Percentiles rank a stretch among this genome's conserved stretches.
These are phyloP conservation scores for Kluyveromyces wickerhamii DNA, from an alignment of 805 yeast genomes.

Conservation along the genomic window DNA sequence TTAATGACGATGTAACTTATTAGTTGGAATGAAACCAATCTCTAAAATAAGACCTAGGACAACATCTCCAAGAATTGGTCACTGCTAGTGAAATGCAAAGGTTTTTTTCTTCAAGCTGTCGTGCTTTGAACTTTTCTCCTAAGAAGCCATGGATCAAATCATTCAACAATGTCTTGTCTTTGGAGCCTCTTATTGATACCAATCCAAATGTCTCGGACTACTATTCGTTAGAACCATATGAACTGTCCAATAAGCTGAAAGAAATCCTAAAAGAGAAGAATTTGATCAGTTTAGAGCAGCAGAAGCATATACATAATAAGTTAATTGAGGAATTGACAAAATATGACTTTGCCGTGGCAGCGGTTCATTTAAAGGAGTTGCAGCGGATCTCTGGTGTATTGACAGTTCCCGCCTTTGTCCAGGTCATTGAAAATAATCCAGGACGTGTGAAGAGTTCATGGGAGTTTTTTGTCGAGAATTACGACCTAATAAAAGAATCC, in stretches of 20 bases:
- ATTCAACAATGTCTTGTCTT: slow-evolving; percentile 1
- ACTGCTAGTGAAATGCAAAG: too few species aligned
- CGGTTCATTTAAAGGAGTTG: slow-evolving; percentile 24
- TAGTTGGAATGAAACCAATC: too few species aligned
- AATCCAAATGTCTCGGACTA: background rate
- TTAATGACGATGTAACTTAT: too few species aligned
- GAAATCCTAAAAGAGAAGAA: slow-evolving; percentile 8
- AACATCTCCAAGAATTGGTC: too few species aligned
- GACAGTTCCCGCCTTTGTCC: slow-evolving; percentile 19
- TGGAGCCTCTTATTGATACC: background rate
- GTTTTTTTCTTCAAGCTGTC: too few species aligned
- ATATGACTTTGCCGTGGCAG: slow-evolving; percentile 28
- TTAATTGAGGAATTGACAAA: slow-evolving; percentile 24
- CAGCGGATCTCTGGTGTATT: slow-evolving; percentile 16
- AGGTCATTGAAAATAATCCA: slow-evolving; percentile 39
- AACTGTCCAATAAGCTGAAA: slow-evolving; percentile 15
- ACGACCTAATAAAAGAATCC: slow-evolving; percentile 9
- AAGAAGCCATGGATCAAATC: slow-evolving; percentile 3
- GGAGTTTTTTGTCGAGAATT: slow-evolving; percentile 35
- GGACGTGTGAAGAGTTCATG: slow-evolving; percentile 45
- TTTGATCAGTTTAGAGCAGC: slow-evolving; percentile 9
- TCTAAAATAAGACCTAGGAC: too few species aligned
- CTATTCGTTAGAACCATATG: slow-evolving; percentile 13
- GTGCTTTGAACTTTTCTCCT: too few species aligned
- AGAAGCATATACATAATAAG: slow-evolving; percentile 19